phyloP scores from a whole-genome alignment of 2,329 filamentous ascomycete species.

The Cladosporium cucumerinum region DNA sequence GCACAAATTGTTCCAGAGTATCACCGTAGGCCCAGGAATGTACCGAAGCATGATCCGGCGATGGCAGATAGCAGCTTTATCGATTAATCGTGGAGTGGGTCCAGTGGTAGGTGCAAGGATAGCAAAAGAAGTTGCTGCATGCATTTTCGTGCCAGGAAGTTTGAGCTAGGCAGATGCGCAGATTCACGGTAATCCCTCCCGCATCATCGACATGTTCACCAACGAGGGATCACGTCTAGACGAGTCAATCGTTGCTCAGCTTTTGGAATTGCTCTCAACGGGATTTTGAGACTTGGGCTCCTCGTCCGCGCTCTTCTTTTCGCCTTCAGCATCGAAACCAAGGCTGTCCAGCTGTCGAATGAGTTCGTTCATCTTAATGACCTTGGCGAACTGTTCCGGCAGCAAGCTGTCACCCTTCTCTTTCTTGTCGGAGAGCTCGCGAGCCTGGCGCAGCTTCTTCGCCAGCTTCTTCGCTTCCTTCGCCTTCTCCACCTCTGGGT shows the following conservation, averaged over 20 bases:
- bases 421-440: constrained; percentile 86
- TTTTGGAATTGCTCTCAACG: background rate
- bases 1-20: background rate
- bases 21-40: too few species aligned
- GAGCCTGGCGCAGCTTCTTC: constrained; percentile 93
- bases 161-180: background rate
- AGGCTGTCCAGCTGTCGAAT: constrained; percentile 81
- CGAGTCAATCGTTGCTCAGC: background rate
- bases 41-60: background rate
- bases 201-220: background rate
- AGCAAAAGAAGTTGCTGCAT: background rate
- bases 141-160: background rate
- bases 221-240: background rate
- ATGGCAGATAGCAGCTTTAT: background rate
- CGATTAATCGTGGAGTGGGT: background rate
- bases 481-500: constrained; percentile 75
- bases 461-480: constrained; percentile 89
- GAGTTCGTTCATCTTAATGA: constrained; percentile 94
- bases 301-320: constrained; percentile 47
- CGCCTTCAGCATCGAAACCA: constrained; percentile 77
- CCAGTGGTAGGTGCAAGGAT: background rate
- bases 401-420: constrained; percentile 78
- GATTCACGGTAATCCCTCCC: background rate
- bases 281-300: background rate
- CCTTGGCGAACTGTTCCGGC: constrained; percentile 94